These are phyloP conservation scores for Moricandia arvensis DNA, from an alignment of 345 rosid genomes.

Conservation along the genomic window DNA sequence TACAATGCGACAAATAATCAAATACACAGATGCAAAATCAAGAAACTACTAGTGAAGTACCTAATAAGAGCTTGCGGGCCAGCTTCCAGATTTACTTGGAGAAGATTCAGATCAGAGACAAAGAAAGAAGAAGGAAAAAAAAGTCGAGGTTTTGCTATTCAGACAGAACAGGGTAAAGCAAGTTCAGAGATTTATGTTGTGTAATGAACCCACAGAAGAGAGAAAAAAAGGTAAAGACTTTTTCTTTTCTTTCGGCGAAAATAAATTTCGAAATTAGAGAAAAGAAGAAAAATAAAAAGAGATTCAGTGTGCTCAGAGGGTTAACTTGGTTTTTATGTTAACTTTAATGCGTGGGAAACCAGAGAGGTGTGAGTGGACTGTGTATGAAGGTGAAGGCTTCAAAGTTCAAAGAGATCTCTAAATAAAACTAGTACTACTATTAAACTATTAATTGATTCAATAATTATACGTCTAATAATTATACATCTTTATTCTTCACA, in stretches of 20 bases:
- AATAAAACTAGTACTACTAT: background rate
- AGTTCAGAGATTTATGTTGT: slow-evolving; percentile 21
- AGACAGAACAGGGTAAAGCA: slow-evolving; percentile 19
- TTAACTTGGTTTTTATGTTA: slow-evolving; percentile 14
- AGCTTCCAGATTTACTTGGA: slow-evolving; percentile 29
- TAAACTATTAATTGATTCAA: background rate
- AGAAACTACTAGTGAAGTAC: slow-evolving; percentile 30
- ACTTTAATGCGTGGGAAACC: slow-evolving; percentile 38
- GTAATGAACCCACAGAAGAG: slow-evolving; percentile 27
- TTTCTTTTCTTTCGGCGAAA: slow-evolving; percentile 36
- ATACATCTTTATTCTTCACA: slow-evolving; percentile 1
- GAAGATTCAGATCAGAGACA: slow-evolving; percentile 19
- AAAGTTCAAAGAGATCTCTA: slow-evolving; percentile 17
- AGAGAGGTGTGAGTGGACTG: slow-evolving; percentile 28
- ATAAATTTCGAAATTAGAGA: slow-evolving; percentile 12
- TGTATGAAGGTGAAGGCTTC: slow-evolving; percentile 21
- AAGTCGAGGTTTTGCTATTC: slow-evolving; percentile 9
- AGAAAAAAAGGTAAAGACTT: background rate
- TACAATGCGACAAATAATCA: slow-evolving; percentile 10
- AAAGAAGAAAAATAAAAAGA: background rate
- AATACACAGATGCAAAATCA: slow-evolving; percentile 38
- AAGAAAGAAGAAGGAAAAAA: background rate
- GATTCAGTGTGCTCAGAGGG: background rate
- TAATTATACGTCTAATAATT: background rate
- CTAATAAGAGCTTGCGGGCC: slow-evolving; percentile 43